Evolutionary conservation across 805 yeast species (phyloP).

Genomic region (Pichia manshurica): DNA sequence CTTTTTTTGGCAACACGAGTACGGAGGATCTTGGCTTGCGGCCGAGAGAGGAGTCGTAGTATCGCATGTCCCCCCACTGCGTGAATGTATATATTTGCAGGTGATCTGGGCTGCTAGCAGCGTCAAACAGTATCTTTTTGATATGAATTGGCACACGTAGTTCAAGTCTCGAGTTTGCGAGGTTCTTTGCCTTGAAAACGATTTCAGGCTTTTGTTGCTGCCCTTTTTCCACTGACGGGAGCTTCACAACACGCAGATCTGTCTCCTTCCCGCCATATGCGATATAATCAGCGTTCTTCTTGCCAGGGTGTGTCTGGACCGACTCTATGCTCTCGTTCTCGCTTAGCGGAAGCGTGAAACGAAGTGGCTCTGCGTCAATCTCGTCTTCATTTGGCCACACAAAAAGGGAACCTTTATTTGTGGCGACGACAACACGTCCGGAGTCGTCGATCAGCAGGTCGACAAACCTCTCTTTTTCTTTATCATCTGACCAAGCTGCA

Average conservation of each 20-base stretch:
- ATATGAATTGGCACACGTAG: slow-evolving; percentile 82
- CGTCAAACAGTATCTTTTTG: slow-evolving; percentile 45
- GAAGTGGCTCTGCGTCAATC: slow-evolving; percentile 24
- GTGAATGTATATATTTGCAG: slow-evolving; percentile 62
- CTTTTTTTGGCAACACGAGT: slow-evolving; percentile 25
- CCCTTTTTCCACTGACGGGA: slow-evolving; percentile 18
- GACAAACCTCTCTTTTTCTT: slow-evolving; percentile 12
- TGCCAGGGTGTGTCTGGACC: slow-evolving; percentile 11
- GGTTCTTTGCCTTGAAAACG: slow-evolving; percentile 73
- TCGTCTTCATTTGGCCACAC: slow-evolving; percentile 15
- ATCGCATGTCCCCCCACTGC: slow-evolving; percentile 66
- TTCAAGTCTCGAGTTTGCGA: slow-evolving; percentile 72
- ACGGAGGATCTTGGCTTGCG: slow-evolving; percentile 59
- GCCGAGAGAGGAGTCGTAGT: slow-evolving; percentile 64
- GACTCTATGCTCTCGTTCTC: slow-evolving; percentile 31
- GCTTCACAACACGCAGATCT: slow-evolving; percentile 49
- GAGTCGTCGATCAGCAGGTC: slow-evolving; percentile 22
- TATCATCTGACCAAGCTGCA: background rate
- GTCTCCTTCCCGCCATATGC: slow-evolving; percentile 87
- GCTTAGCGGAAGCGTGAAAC: slow-evolving; percentile 26
- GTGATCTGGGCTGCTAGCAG: slow-evolving; percentile 31
- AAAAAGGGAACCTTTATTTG: slow-evolving; percentile 15
- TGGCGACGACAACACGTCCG: slow-evolving; percentile 8
- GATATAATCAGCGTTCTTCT: slow-evolving; percentile 43
- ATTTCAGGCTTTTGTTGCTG: slow-evolving; percentile 19